These are phyloP conservation scores for Ormosia emarginata DNA, from an alignment of 306 rosid genomes.

Conservation along the genomic window DNA sequence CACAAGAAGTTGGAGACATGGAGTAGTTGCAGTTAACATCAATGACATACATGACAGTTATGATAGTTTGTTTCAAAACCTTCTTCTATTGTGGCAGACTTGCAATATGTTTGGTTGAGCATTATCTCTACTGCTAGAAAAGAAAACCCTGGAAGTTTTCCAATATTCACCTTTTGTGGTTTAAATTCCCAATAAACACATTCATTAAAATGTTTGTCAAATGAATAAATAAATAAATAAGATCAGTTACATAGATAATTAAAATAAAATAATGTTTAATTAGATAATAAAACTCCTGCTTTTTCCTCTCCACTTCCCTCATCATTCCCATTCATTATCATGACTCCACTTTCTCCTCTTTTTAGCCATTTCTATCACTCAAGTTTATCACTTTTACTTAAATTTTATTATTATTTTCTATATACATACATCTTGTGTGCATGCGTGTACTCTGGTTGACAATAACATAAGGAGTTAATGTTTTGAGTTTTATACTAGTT, in stretches of 20 bases:
- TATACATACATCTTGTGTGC: too few species aligned
- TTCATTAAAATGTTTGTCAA: not conserved
- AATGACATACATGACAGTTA: not conserved
- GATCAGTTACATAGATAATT: not conserved
- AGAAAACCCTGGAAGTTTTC: not conserved
- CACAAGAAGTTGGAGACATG: not conserved
- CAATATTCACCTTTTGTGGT: not conserved
- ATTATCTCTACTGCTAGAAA: not conserved
- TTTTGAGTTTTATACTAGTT: too few species aligned
- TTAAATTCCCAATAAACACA: not conserved
- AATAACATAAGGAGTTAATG: too few species aligned
- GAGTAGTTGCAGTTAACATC: conserved; percentile 7
- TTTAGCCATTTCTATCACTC: too few species aligned
- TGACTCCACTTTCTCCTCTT: too few species aligned
- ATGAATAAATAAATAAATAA: too few species aligned
- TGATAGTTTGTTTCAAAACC: not conserved
- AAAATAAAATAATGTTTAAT: too few species aligned
- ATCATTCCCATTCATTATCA: too few species aligned
- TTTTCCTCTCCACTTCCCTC: not conserved
- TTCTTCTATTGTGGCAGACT: not conserved
- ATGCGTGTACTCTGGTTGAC: too few species aligned
- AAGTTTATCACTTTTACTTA: too few species aligned
- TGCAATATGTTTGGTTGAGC: not conserved
- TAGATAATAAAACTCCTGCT: not conserved
- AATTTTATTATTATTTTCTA: too few species aligned